Percentiles rank a stretch among this genome's conserved stretches.
Evolutionary conservation across 768 basidiomycete species (phyloP).

Genomic region (Coprinopsis sp.): DNA sequence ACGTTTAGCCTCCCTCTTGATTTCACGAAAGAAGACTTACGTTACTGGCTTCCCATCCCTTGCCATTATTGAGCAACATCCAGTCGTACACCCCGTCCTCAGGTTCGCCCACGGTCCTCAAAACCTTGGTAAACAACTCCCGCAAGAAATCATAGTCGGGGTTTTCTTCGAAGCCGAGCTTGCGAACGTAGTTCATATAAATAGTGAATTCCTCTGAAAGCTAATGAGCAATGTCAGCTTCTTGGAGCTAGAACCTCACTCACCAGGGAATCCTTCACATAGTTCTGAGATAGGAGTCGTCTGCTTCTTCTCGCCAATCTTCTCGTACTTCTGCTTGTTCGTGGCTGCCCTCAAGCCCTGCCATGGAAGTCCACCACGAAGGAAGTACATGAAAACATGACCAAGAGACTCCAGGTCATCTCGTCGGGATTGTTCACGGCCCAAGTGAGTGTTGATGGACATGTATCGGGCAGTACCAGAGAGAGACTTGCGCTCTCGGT

Average conservation of each 20-base stretch:
- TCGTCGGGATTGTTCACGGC: slow-evolving; percentile 89
- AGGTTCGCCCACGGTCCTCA: slow-evolving; percentile 81
- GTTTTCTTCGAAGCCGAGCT: slow-evolving; percentile 94
- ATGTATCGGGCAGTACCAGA: slow-evolving; percentile 98
- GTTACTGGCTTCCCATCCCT: slow-evolving; percentile 90
- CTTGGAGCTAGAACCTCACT: slow-evolving; percentile 20
- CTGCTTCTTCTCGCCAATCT: slow-evolving; percentile 99
- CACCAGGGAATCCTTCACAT: slow-evolving; percentile 95
- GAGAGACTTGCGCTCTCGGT: slow-evolving; percentile 94
- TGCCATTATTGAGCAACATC: slow-evolving; percentile 92
- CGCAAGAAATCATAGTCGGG: slow-evolving; percentile 98
- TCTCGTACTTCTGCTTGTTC: slow-evolving; percentile 99
- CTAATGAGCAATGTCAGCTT: not conserved
- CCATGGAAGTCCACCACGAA: slow-evolving; percentile 96
- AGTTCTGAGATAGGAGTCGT: slow-evolving; percentile 86
- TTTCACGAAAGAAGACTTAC: slow-evolving; percentile 37
- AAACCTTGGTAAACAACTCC: slow-evolving; percentile 87
- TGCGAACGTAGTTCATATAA: slow-evolving; percentile 99
- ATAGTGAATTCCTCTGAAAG: slow-evolving; percentile 90
- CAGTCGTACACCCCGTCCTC: slow-evolving; percentile 95
- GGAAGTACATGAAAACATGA: slow-evolving; percentile 99
- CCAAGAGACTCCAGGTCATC: slow-evolving; percentile 97
- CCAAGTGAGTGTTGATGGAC: slow-evolving; percentile 98
- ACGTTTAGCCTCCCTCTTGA: slow-evolving; percentile 25
- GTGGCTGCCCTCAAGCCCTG: slow-evolving; percentile 96